These are phyloP conservation scores for Candida takata DNA, from an alignment of 805 yeast species.

Conservation along the genomic window DNA sequence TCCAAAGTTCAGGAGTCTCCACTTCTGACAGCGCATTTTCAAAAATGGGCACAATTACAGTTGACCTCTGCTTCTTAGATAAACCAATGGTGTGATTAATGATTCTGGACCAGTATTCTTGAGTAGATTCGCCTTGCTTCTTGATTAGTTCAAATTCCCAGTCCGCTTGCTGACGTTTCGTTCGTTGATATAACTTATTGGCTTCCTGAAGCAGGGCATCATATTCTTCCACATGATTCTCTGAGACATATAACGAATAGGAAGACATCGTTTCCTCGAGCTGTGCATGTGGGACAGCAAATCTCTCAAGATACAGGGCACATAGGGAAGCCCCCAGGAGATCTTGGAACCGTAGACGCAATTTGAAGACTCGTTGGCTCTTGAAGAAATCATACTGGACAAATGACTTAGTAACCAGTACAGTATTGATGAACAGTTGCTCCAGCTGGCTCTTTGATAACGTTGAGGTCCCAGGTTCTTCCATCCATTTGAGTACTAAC, in stretches of 20 bases:
- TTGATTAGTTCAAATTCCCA: conserved; percentile 32
- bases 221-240: conserved; percentile 25
- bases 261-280: conserved; percentile 34
- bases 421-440: background rate
- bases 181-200: conserved; percentile 25
- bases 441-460: too few species aligned
- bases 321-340: background rate
- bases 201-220: conserved; percentile 31
- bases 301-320: conserved; percentile 17
- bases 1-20: conserved; percentile 11
- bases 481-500: too few species aligned
- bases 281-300: conserved; percentile 34
- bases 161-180: conserved; percentile 24
- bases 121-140: conserved; percentile 1
- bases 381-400: background rate
- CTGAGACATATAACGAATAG: conserved; percentile 35
- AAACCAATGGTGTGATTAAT: conserved; percentile 1
- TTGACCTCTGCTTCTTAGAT: conserved; percentile 11
- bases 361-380: background rate
- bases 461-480: too few species aligned
- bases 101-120: conserved; percentile 5
- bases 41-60: conserved; percentile 3
- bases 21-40: conserved; percentile 9
- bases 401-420: background rate
- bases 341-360: background rate